Percentiles rank a stretch among this genome's conserved stretches.
Conservation (phyloP, 371 early-diverging fungal species). For the Funneliformis caledonium region DNA sequence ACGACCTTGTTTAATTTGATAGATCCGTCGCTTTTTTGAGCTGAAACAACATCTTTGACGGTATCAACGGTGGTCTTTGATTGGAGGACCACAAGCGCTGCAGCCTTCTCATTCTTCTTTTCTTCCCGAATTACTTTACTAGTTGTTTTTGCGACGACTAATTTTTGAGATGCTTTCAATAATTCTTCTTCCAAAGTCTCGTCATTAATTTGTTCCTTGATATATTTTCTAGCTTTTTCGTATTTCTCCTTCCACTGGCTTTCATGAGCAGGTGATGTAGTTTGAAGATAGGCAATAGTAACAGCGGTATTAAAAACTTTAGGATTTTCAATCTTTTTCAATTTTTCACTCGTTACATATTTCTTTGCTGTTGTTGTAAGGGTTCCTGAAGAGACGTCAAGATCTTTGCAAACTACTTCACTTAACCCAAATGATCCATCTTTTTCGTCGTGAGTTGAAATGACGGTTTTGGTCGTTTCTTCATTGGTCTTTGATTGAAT, state of each 20-base stretch:
- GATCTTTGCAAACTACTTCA: background rate
- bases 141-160: background rate
- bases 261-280: background rate
- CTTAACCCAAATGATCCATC: conserved; percentile 6
- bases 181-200: background rate
- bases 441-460: background rate
- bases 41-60: background rate
- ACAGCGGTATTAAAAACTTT: background rate
- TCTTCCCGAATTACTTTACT: no score
- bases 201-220: background rate
- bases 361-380: no score
- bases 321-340: background rate
- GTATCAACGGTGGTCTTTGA: background rate
- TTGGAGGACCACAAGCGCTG: background rate
- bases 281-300: background rate
- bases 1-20: no score
- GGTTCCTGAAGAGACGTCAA: background rate
- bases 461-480: background rate
- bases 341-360: no score
- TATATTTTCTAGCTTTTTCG: background rate
- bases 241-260: background rate
- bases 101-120: no score
- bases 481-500: background rate
- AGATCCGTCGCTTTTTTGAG: background rate
- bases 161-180: background rate